Evolutionary conservation across 23 red algal genomes (phyloP), one percentile per base, ranked within the genome.

Genomic region (Gracilaria domingensis): DNA sequence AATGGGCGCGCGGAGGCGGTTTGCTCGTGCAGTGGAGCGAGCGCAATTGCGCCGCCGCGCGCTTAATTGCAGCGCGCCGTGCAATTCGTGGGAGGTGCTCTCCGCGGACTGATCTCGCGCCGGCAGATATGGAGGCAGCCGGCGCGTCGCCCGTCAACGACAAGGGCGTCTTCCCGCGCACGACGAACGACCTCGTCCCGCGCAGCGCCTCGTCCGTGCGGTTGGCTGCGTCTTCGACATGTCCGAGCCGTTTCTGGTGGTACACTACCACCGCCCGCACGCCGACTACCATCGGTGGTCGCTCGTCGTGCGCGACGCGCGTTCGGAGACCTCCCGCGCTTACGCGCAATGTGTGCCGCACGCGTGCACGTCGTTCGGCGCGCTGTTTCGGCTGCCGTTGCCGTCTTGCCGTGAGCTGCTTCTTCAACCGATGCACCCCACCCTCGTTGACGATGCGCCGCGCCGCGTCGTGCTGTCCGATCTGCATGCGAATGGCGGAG

Each of bases 191-290:
- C n/a, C n/a, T n/a, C n/a, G n/a, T n/a, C n/a, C n/a, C n/a, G n/a
- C n/a, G n/a, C n/a, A n/a, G n/a, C n/a, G n/a, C n/a, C n/a, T n/a
- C n/a, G n/a, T n/a, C n/a, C n/a, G n/a, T n/a, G n/a, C n/a, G n/a
- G n/a, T n/a, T n/a, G n/a, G n/a, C n/a, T n/a, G n/a, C n/a, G n/a
- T n/a, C n/a, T n/a, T n/a, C n/a, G n/a, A n/a, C n/a, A n/a, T n/a
- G n/a, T n/a, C n/a, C n/a, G n/a, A n/a, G n/a, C n/a, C n/a, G 25
- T 28, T 32, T 26, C 82, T 86, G 11, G 62, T 86, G 12, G 65
- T 90, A n/a, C 87, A 90, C 33, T 90, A 90, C 74, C 74, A 90
- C 61, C 87, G 87, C 39, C 35, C 76, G 26, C 34, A 44, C 17
- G 45, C 21, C 34, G 47, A 77, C 26, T 64, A 77, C 54, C 74